A percentile compares a stretch with the other conserved stretches of the same genome.
Conservation (phyloP, 2,329 filamentous ascomycete species). For the Pseudogymnoascus sp. region DNA sequence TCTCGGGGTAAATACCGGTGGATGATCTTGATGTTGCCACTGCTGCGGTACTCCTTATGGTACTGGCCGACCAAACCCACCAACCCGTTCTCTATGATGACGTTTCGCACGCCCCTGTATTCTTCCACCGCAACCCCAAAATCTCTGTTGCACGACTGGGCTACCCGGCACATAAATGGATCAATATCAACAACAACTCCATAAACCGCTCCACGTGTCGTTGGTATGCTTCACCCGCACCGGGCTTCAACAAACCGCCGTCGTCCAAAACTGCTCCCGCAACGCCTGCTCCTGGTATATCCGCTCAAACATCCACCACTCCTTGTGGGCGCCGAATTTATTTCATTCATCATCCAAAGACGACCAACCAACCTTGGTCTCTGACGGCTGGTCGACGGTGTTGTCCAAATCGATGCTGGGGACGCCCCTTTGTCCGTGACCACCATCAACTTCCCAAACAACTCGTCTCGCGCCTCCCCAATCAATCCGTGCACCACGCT, state of each 20-base stretch:
- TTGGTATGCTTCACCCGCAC: conserved; percentile 10
- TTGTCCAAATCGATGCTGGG: conserved; percentile 9
- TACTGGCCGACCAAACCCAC: conserved; percentile 21
- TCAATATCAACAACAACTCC: conserved; percentile 13
- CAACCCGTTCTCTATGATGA: conserved; percentile 15
- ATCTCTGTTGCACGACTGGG: conserved; percentile 12
- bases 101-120: conserved; percentile 14
- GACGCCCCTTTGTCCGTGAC: background rate
- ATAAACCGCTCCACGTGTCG: conserved; percentile 12
- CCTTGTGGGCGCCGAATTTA: conserved; percentile 9
- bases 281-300: conserved; percentile 12
- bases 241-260: conserved; percentile 9
- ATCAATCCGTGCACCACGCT: conserved; percentile 11
- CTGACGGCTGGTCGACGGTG: conserved; percentile 8
- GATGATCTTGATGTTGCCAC: conserved; percentile 23
- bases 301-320: conserved; percentile 3
- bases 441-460: conserved; percentile 8
- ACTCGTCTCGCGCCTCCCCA: conserved; percentile 3
- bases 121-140: conserved; percentile 14
- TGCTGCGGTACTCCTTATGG: conserved; percentile 21
- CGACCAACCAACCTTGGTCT: conserved; percentile 5
- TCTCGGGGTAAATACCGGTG: conserved; percentile 24
- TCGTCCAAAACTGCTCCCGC: conserved; percentile 11
- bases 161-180: conserved; percentile 13
- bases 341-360: conserved; percentile 12